Conservation (phyloP, 768 basidiomycete species). For the Amyloporia xantha region DNA sequence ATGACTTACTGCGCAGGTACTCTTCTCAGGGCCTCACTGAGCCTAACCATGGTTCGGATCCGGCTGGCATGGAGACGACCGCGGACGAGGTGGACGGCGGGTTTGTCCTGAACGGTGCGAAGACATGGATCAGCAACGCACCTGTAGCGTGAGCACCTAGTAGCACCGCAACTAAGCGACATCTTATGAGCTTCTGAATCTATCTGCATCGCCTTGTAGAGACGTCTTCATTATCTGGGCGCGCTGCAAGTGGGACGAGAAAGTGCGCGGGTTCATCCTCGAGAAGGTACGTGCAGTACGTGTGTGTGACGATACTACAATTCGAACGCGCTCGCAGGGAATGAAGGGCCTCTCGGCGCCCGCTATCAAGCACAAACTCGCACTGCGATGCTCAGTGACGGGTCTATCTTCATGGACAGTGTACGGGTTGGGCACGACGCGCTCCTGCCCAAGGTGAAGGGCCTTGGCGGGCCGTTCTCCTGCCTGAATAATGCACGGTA, state of each 20-base stretch:
- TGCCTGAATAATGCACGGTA: conserved; percentile 87
- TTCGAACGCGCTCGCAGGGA: conserved; percentile 41
- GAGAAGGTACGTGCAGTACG: conserved; percentile 59
- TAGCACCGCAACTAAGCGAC: conserved; percentile 1
- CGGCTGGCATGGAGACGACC: conserved; percentile 94
- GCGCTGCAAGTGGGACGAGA: conserved; percentile 88
- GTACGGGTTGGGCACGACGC: conserved; percentile 71
- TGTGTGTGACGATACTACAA: background rate
- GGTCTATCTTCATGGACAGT: conserved; percentile 89
- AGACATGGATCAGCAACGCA: conserved; percentile 97
- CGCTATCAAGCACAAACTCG: conserved; percentile 88
- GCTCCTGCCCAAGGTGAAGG: conserved; percentile 70
- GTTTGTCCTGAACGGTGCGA: conserved; percentile 82
- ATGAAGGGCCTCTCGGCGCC: conserved; percentile 77
- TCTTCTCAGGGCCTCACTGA: conserved; percentile 81
- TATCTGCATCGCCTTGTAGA: conserved; percentile 34
- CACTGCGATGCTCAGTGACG: conserved; percentile 77
- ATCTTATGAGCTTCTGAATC: conserved; percentile 4
- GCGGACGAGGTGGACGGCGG: conserved; percentile 83
- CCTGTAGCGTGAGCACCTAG: conserved; percentile 65
- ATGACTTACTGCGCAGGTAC: background rate
- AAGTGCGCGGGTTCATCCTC: conserved; percentile 83
- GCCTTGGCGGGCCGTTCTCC: conserved; percentile 81
- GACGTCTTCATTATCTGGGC: conserved; percentile 95
- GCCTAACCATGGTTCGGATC: conserved; percentile 95